Evolutionary conservation across 108 stramenopile species (phyloP), one percentile per base, ranked within the genome.

Genomic region (Skeletonema menzelii): DNA sequence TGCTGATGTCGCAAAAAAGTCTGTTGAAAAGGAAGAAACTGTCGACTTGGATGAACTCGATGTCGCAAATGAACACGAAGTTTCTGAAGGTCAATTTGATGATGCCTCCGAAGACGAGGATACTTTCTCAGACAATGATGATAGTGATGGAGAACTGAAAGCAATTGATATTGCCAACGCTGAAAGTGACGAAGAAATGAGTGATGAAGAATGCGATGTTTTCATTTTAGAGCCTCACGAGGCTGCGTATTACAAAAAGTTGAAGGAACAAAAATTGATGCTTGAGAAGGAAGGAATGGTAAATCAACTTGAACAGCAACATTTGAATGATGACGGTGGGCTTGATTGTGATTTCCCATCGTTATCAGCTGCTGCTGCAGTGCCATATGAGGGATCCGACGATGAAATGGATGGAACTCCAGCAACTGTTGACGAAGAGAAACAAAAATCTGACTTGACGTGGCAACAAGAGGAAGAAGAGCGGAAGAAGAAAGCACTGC

Each of bases 281-380:
- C 59, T 82, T 37, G 60, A 76, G 44, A 42, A 55, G 46, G 59
- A 66, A 55, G 47, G 40, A 14, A 24, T 65, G 7, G 15, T 13
- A 8, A 19, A 30, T 37, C 27, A 32, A 37, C 20, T 53, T 53
- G 22, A 53, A 17, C 20, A 22, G 49, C 49, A 53, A 53, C 22
- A 10, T 53, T 53, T 53, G 22, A 53, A 68, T 57, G 47, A 69
- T 76, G 26, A 82, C 32, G 72, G 56, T 10, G 86, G 83, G 26
- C 73, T 90, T 17, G 65, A 84, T 19, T 75, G 67, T 8, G 94
- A 89, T 28, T 95, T 95, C 73, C 94, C 94, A 8, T 88, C 87
- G 56, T 73, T 95, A 6, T 62, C 81, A 26, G 91, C 88, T 0
- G 80, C 94, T 4, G 67, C 81, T 11, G 67, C 75, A 24, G 87